Percentiles rank a stretch among this genome's conserved stretches.
Evolutionary conservation across 306 rosid genomes (phyloP).

Genomic region (Luffa acutangula): DNA sequence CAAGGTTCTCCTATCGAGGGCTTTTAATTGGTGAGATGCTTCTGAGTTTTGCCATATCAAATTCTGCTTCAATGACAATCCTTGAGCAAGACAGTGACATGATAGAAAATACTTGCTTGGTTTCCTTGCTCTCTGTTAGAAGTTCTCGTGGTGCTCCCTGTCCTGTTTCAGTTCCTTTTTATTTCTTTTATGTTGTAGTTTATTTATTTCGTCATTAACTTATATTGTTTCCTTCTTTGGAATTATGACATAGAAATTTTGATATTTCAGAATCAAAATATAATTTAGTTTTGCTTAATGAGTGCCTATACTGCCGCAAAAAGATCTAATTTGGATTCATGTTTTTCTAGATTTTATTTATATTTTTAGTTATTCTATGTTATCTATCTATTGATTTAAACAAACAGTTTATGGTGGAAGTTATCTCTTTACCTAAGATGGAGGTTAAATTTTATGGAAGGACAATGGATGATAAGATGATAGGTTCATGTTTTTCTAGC

Average conservation of each 20-base stretch:
- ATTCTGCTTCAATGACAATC: not conserved
- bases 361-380: not conserved
- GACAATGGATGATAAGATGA: not conserved
- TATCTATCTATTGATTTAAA: not conserved
- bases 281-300: not conserved
- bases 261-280: not conserved
- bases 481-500: too few relatives aligned
- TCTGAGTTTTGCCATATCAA: not conserved
- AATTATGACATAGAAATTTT: not conserved
- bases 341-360: not conserved
- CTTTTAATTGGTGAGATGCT: slow-evolving; percentile 31
- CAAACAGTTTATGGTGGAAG: not conserved
- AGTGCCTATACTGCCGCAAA: not conserved
- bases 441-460: not conserved
- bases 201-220: not conserved
- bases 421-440: not conserved
- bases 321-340: not conserved
- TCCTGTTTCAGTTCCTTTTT: not conserved
- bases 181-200: not conserved
- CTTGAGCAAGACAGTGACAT: not conserved
- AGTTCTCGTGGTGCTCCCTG: not conserved
- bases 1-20: slow-evolving; percentile 38
- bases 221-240: not conserved
- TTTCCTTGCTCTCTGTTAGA: not conserved
- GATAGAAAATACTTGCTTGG: not conserved